These are phyloP conservation scores for Rhodotorula toruloides DNA, from an alignment of 768 basidiomycete genomes.

Conservation along the genomic window DNA sequence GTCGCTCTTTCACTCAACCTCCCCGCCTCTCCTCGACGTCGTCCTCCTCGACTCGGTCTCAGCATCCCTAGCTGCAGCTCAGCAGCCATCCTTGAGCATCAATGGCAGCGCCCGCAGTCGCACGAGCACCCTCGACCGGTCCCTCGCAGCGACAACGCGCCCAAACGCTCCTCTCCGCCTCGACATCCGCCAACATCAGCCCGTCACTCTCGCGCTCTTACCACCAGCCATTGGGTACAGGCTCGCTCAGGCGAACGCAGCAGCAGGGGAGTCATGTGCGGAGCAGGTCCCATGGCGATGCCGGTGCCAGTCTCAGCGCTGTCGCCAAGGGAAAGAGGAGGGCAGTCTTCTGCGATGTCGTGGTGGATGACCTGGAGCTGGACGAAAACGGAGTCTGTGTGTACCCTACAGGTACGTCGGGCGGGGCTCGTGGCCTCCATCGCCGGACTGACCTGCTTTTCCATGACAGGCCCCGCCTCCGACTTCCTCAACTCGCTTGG, in stretches of 20 bases:
- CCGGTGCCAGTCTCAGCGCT: neutral
- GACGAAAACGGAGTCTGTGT: neutral
- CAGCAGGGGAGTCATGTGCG: slow-evolving; percentile 1
- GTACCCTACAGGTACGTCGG: slow-evolving; percentile 20
- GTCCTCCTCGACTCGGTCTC: too few relatives aligned
- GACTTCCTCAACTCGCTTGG: slow-evolving; percentile 32
- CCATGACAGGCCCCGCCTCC: neutral
- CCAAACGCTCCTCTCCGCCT: slow-evolving; percentile 10
- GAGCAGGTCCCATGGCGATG: slow-evolving; percentile 16
- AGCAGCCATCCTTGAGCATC: slow-evolving; percentile 14
- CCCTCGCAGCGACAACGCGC: slow-evolving; percentile 2
- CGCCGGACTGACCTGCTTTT: too few relatives aligned
- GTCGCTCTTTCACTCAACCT: neutral
- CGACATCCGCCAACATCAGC: neutral
- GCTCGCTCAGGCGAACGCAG: slow-evolving; percentile 1
- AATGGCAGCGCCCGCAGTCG: too few relatives aligned
- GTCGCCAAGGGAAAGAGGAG: slow-evolving; percentile 5
- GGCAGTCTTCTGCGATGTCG: slow-evolving; percentile 33
- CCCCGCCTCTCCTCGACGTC: neutral
- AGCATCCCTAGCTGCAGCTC: too few relatives aligned
- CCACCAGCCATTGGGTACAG: slow-evolving; percentile 24
- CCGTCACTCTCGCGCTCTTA: slow-evolving; percentile 16
- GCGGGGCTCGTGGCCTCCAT: too few relatives aligned
- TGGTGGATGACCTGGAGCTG: slow-evolving; percentile 17
- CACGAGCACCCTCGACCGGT: too few relatives aligned